Conservation (phyloP, 306 rosid species). For the Hippophae gyantsensis region DNA sequence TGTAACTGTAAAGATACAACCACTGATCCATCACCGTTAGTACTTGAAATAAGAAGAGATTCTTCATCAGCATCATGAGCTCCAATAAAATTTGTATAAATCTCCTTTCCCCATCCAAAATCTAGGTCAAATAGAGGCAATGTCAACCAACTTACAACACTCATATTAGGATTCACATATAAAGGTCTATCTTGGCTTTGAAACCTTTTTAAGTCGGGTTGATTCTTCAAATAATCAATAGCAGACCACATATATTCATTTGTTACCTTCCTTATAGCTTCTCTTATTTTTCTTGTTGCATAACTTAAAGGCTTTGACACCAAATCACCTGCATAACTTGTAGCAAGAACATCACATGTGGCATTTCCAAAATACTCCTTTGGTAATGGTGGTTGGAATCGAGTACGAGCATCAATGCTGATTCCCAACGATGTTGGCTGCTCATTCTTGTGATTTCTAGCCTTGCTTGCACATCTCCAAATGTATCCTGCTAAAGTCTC, state of each 20-base stretch:
- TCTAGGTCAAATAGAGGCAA: slow-evolving; percentile 33
- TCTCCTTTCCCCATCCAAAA: slow-evolving; percentile 49
- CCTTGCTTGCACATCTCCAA: slow-evolving; percentile 46
- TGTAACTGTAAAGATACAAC: slow-evolving; percentile 26
- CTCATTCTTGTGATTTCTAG: slow-evolving; percentile 21
- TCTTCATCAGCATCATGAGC: slow-evolving; percentile 28
- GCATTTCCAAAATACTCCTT: slow-evolving; percentile 42
- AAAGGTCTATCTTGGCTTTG: neutral
- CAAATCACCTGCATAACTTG: slow-evolving; percentile 8
- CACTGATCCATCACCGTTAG: slow-evolving; percentile 31
- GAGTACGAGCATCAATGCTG: slow-evolving; percentile 26
- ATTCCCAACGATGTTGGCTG: slow-evolving; percentile 29
- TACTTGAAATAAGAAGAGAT: slow-evolving; percentile 17
- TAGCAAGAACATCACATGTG: slow-evolving; percentile 19
- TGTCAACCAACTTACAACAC: slow-evolving; percentile 33
- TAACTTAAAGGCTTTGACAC: slow-evolving; percentile 1
- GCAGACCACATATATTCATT: slow-evolving; percentile 13
- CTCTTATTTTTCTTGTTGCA: slow-evolving; percentile 17
- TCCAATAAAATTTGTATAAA: slow-evolving; percentile 24
- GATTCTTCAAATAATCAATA: slow-evolving; percentile 3
- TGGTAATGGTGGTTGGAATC: slow-evolving; percentile 34
- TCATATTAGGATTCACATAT: slow-evolving; percentile 28
- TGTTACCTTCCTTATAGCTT: slow-evolving; percentile 11
- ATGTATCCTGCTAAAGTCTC: slow-evolving; percentile 34
- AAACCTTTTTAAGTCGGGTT: neutral